phyloP scores from a whole-genome alignment of 352 stramenopile genomes.

The Thalassiosira delicatula region DNA sequence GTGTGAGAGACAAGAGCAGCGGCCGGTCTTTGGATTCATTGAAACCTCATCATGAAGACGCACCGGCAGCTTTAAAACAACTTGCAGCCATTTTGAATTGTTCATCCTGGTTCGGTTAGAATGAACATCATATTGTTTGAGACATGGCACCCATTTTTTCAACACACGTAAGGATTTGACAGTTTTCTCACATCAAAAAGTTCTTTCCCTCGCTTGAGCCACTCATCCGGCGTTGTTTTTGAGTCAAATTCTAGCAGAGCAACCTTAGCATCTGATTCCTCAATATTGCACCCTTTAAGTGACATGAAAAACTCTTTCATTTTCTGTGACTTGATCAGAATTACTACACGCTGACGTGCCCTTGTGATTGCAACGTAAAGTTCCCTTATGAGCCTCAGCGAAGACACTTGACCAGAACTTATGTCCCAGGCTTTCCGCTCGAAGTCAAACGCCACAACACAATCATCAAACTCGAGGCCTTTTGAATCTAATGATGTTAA shows the following conservation, averaged over 20 bases:
- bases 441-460: slow-evolving; percentile 61
- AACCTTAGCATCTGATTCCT: slow-evolving; percentile 46
- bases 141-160: no score
- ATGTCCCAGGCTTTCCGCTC: slow-evolving; percentile 59
- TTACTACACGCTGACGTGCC: slow-evolving; percentile 55
- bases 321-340: slow-evolving; percentile 39
- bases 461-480: slow-evolving; percentile 57
- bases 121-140: neutral
- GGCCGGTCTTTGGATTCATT: no score
- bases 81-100: slow-evolving; percentile 51
- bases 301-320: slow-evolving; percentile 42
- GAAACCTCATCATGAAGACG: no score
- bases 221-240: slow-evolving; percentile 43
- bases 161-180: neutral
- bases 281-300: slow-evolving; percentile 41
- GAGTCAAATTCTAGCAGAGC: slow-evolving; percentile 55
- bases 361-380: slow-evolving; percentile 62
- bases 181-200: slow-evolving; percentile 23
- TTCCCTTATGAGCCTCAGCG: slow-evolving; percentile 52
- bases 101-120: slow-evolving; percentile 22
- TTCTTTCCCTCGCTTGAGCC: slow-evolving; percentile 40
- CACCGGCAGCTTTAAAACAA: slow-evolving; percentile 54
- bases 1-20: neutral
- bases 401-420: slow-evolving; percentile 18
- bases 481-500: slow-evolving; percentile 59